A percentile compares a stretch with the other conserved stretches of the same genome.
phyloP scores from a whole-genome alignment of 1,139 yeast genomes.

The Candida neerlandica region DNA sequence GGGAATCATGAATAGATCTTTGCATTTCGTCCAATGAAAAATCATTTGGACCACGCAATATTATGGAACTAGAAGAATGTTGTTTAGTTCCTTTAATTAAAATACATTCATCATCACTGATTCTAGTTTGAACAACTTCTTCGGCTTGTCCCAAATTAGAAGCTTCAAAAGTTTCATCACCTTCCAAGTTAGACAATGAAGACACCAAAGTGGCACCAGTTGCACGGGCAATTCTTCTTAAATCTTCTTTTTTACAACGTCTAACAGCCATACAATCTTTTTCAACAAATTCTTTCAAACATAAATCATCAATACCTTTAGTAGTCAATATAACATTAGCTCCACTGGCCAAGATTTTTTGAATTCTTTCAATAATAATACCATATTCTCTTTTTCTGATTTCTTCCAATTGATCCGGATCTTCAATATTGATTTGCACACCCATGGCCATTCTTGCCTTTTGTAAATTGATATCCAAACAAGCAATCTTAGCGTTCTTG shows the following conservation, averaged over 20 bases:
- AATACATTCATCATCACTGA: slow-evolving; percentile 97
- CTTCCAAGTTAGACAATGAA: slow-evolving; percentile 91
- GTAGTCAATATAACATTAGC: slow-evolving; percentile 97
- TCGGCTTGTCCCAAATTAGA: slow-evolving; percentile 88
- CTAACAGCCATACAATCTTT: slow-evolving; percentile 97
- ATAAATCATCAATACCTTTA: slow-evolving; percentile 96
- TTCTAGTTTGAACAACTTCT: slow-evolving; percentile 87
- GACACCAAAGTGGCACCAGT: slow-evolving; percentile 93
- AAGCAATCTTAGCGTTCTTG: slow-evolving; percentile 81
- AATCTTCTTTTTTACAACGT: slow-evolving; percentile 95
- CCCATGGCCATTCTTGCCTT: slow-evolving; percentile 99
- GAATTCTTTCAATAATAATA: slow-evolving; percentile 83
- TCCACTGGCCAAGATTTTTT: slow-evolving; percentile 86
- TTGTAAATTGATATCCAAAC: slow-evolving; percentile 91
- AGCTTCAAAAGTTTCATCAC: slow-evolving; percentile 94
- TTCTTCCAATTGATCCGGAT: slow-evolving; percentile 96
- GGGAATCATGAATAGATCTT: slow-evolving; percentile 91
- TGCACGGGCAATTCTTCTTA: slow-evolving; percentile 95
- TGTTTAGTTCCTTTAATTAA: slow-evolving; percentile 91
- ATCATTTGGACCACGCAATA: slow-evolving; percentile 95
- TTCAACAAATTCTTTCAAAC: slow-evolving; percentile 93
- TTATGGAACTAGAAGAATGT: slow-evolving; percentile 89
- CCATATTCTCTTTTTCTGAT: slow-evolving; percentile 94
- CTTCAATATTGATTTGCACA: slow-evolving; percentile 94
- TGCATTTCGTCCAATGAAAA: slow-evolving; percentile 98